These are phyloP conservation scores for Asterochloris sp. DNA, from an alignment of 139 green algal species.

Conservation along the genomic window DNA sequence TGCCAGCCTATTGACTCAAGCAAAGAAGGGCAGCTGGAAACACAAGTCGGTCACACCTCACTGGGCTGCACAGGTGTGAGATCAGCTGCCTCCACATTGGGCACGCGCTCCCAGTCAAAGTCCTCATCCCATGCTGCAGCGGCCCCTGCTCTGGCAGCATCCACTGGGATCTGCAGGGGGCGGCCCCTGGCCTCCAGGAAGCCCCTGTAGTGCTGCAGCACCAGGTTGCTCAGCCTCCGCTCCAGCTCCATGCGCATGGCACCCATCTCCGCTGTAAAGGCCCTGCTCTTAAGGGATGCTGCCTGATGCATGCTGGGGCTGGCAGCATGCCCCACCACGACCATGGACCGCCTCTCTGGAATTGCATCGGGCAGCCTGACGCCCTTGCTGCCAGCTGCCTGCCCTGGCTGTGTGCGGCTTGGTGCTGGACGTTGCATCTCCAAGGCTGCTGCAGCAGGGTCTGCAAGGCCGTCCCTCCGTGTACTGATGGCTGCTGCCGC, in stretches of 20 bases:
- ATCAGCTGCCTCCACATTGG: constrained; percentile 3
- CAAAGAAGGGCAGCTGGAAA: neutral
- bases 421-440: neutral
- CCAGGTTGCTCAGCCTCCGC: neutral
- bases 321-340: neutral
- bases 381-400: neutral
- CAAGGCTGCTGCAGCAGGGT: constrained; percentile 1
- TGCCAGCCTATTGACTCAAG: neutral
- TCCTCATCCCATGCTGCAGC: constrained; percentile 1
- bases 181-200: neutral
- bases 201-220: constrained; percentile 18
- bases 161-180: neutral
- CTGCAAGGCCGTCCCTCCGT: neutral
- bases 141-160: neutral
- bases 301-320: neutral
- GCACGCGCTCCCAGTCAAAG: constrained; percentile 8
- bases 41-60: neutral
- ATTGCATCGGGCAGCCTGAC: neutral
- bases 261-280: neutral
- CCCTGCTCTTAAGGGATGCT: neutral
- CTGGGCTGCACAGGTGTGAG: neutral
- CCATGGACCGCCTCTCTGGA: neutral
- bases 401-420: neutral
- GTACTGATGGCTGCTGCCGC: too few species aligned
- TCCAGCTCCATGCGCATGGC: neutral